Evolutionary conservation across 306 rosid species (phyloP).

Genomic region (Cucumis melo): DNA sequence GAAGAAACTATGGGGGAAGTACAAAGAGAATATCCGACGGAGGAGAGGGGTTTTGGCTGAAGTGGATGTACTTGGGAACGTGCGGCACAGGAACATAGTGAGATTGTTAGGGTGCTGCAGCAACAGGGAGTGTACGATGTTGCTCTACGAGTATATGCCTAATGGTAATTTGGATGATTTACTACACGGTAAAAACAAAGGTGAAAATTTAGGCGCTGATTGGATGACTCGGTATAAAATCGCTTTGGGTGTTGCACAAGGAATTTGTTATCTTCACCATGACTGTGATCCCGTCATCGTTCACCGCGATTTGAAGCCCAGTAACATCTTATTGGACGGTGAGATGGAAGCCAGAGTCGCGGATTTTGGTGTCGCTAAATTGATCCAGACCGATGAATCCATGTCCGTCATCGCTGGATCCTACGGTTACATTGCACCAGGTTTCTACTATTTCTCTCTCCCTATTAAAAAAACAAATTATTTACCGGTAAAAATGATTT

Average conservation of each 20-base stretch:
- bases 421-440: conserved; percentile 96
- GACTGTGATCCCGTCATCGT: conserved; percentile 88
- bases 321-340: conserved; percentile 67
- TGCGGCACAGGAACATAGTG: conserved; percentile 94
- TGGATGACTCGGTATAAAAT: conserved; percentile 81
- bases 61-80: conserved; percentile 86
- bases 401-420: conserved; percentile 98
- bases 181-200: conserved; percentile 59
- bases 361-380: conserved; percentile 86
- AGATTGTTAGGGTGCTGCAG: conserved; percentile 88
- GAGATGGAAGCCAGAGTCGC: conserved; percentile 96
- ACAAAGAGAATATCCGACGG: conserved; percentile 57
- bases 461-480: too few species aligned
- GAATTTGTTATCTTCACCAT: conserved; percentile 89
- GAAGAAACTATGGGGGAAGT: conserved; percentile 75
- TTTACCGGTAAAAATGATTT: too few species aligned
- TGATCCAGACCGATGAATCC: conserved; percentile 68
- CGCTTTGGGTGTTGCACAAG: conserved; percentile 88
- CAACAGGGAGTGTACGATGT: conserved; percentile 76
- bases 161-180: conserved; percentile 77
- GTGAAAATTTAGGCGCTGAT: conserved; percentile 52
- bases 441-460: conserved; percentile 9
- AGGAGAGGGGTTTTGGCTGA: conserved; percentile 84
- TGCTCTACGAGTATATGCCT: conserved; percentile 88
- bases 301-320: conserved; percentile 84